Conservation (phyloP, 78 protist genomes). For the Dictyostelium capitatum region DNA sequence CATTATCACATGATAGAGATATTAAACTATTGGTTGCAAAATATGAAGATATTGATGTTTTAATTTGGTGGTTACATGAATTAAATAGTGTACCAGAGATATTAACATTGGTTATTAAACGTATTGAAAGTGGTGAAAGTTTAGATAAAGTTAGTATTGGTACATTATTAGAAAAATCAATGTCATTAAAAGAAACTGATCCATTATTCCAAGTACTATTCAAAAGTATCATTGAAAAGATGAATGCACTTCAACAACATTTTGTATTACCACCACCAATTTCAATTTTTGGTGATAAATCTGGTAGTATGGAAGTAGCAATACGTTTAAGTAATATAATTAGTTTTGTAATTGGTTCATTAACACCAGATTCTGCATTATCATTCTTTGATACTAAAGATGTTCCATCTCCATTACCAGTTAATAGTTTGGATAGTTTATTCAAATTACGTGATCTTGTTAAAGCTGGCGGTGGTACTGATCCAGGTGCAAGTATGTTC, state of each 20-base stretch:
- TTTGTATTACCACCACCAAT: slow-evolving; percentile 73
- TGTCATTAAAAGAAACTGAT: not conserved
- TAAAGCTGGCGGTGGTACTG: slow-evolving; percentile 71
- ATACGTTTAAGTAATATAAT: slow-evolving; percentile 52
- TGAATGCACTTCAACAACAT: not conserved
- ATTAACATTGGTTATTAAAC: not conserved
- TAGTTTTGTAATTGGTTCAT: slow-evolving; percentile 16
- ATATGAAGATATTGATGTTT: slow-evolving; percentile 9
- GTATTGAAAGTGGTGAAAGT: slow-evolving; percentile 19
- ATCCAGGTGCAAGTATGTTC: not conserved
- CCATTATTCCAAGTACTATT: not conserved
- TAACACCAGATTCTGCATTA: slow-evolving; percentile 19
- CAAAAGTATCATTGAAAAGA: not conserved
- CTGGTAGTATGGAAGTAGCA: slow-evolving; percentile 79
- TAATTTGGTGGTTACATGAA: slow-evolving; percentile 84
- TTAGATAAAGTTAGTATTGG: slow-evolving; percentile 37
- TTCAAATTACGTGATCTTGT: not conserved
- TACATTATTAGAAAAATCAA: slow-evolving; percentile 42
- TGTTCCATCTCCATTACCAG: slow-evolving; percentile 22
- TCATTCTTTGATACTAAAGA: slow-evolving; percentile 56
- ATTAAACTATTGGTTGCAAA: slow-evolving; percentile 15
- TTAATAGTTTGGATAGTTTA: not conserved
- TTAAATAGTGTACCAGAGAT: not conserved
- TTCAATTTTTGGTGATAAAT: slow-evolving; percentile 59
- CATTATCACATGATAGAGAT: not conserved